Percentiles rank a stretch among this genome's conserved stretches.
phyloP scores from a whole-genome alignment of 176 grass and related monocot genomes.

The Calamus simplicifolius region DNA sequence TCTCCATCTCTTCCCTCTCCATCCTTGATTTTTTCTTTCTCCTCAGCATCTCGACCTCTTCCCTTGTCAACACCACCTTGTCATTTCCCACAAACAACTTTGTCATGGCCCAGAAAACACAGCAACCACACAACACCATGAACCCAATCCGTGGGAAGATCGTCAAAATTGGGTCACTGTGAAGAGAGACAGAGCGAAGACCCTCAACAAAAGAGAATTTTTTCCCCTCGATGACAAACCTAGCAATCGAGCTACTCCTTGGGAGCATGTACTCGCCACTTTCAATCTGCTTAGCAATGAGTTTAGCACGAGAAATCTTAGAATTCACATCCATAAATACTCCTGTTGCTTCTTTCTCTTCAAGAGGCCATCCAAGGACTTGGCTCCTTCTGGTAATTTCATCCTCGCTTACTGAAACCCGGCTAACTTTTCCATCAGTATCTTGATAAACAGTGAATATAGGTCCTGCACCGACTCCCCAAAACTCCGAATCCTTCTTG shows the following conservation, averaged over 20 bases:
- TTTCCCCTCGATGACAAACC: conserved; percentile 12
- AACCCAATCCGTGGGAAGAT: conserved; percentile 19
- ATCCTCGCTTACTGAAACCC: conserved; percentile 25
- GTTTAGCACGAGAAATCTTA: conserved; percentile 20
- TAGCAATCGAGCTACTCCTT: conserved; percentile 13
- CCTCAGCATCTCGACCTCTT: conserved; percentile 34
- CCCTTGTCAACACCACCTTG: conserved; percentile 12
- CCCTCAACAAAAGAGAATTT: not conserved
- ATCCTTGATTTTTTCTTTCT: conserved; percentile 22
- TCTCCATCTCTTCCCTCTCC: conserved; percentile 20
- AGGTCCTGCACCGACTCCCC: conserved; percentile 6
- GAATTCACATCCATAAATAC: not conserved
- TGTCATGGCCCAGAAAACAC: conserved; percentile 6
- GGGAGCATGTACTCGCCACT: conserved; percentile 2
- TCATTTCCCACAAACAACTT: conserved; percentile 20
- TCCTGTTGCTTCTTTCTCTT: conserved; percentile 6
- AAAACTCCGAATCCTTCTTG: conserved; percentile 12
- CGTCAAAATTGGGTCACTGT: conserved; percentile 1
- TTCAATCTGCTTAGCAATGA: conserved; percentile 15
- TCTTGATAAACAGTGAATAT: conserved; percentile 20
- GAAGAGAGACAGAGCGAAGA: not conserved
- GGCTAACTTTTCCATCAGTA: conserved; percentile 4
- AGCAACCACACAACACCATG: conserved; percentile 1
- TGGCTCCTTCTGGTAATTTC: conserved; percentile 20
- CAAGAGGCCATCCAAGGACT: conserved; percentile 1